phyloP scores from a whole-genome alignment of 768 basidiomycete species.

The Podaxis sp. region DNA sequence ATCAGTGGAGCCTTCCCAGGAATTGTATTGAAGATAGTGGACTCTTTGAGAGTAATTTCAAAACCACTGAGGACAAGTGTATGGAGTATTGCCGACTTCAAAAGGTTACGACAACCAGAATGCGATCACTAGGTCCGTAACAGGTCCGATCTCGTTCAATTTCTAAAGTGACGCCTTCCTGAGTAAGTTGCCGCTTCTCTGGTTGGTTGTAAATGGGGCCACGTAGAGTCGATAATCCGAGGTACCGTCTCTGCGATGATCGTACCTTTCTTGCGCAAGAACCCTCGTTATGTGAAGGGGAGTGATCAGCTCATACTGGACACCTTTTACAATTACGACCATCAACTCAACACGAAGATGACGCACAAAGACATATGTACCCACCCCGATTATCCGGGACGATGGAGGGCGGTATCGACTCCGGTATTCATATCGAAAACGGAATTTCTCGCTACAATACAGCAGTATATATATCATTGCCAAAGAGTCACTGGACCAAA shows the following conservation, averaged over 20 bases:
- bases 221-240: constrained; percentile 83
- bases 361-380: constrained; percentile 13
- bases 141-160: constrained; percentile 76
- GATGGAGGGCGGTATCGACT: constrained; percentile 84
- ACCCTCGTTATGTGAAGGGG: constrained; percentile 39
- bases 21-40: constrained; percentile 48
- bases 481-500: constrained; percentile 80
- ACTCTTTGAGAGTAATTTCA: constrained; percentile 76
- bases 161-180: constrained; percentile 69
- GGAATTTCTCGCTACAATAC: constrained; percentile 72
- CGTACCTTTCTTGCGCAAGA: constrained; percentile 77
- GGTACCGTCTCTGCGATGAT: constrained; percentile 60
- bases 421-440: constrained; percentile 88
- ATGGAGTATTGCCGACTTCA: constrained; percentile 66
- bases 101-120: constrained; percentile 67
- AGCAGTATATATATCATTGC: constrained; percentile 22
- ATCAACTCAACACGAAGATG: not conserved
- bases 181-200: constrained; percentile 59
- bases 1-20: constrained; percentile 58
- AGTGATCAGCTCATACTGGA: constrained; percentile 82
- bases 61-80: constrained; percentile 77
- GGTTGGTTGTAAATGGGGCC: constrained; percentile 88
- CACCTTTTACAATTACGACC: constrained; percentile 51
- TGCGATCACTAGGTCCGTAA: constrained; percentile 82
- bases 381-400: constrained; percentile 71